A percentile compares a stretch with the other conserved stretches of the same genome.
Conservation (phyloP, 805 yeast genomes). For the Spathaspora gorwiae region DNA sequence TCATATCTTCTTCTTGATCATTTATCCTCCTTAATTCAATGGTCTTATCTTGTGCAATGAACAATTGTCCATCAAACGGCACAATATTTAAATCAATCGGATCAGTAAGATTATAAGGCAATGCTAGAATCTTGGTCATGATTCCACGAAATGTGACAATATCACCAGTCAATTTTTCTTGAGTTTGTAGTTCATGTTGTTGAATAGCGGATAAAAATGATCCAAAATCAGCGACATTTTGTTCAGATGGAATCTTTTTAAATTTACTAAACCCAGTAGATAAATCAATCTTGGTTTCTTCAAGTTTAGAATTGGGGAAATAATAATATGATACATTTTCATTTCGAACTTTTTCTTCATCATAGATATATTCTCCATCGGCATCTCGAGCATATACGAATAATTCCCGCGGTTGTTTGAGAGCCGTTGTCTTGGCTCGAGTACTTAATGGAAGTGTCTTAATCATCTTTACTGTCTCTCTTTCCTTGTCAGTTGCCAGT, state of each 20-base stretch:
- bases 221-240: constrained; percentile 51
- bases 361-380: constrained; percentile 41
- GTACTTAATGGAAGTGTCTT: constrained; percentile 39
- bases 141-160: constrained; percentile 83
- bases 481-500: neutral
- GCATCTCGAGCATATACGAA: constrained; percentile 58
- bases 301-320: constrained; percentile 69
- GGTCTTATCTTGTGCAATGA: constrained; percentile 50
- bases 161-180: constrained; percentile 50
- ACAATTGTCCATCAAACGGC: constrained; percentile 71
- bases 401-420: constrained; percentile 84
- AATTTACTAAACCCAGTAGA: constrained; percentile 61
- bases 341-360: constrained; percentile 45
- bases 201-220: constrained; percentile 55
- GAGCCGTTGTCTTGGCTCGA: constrained; percentile 59
- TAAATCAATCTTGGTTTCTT: constrained; percentile 48
- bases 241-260: constrained; percentile 49
- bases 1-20: constrained; percentile 15
- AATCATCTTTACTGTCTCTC: constrained; percentile 12
- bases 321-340: constrained; percentile 65
- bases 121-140: constrained; percentile 65
- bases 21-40: constrained; percentile 27
- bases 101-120: constrained; percentile 58
- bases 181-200: constrained; percentile 46
- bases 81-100: constrained; percentile 58